These are phyloP conservation scores for Circinella minor DNA, from an alignment of 371 early-diverging fungal genomes.

Conservation along the genomic window DNA sequence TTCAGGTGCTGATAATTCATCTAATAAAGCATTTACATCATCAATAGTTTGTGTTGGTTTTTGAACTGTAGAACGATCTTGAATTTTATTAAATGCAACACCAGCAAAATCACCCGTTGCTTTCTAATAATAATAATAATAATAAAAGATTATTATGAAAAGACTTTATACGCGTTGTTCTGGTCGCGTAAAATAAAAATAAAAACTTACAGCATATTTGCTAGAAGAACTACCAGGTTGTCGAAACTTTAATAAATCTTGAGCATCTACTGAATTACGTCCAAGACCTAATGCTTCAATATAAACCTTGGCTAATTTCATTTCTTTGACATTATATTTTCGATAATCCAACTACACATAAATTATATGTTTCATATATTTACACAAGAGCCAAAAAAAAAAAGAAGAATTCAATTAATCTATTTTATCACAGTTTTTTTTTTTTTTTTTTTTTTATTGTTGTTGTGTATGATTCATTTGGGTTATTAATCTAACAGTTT, in stretches of 20 bases:
- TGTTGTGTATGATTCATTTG: too few species aligned
- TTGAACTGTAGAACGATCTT: constrained; percentile 44
- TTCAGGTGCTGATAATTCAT: constrained; percentile 35
- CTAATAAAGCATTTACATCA: constrained; percentile 51
- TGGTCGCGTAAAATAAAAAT: not conserved
- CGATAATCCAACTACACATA: constrained; percentile 62
- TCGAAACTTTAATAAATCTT: constrained; percentile 64
- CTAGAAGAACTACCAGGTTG: constrained; percentile 35
- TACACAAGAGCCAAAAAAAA: not conserved
- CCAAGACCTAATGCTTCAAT: constrained; percentile 61
- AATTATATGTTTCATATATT: too few species aligned
- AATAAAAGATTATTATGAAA: too few species aligned
- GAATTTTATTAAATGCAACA: constrained; percentile 52
- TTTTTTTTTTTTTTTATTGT: too few species aligned
- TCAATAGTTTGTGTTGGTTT: constrained; percentile 46
- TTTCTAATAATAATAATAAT: too few species aligned
- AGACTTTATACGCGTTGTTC: too few species aligned
- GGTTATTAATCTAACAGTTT: not conserved
- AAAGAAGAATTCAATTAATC: too few species aligned
- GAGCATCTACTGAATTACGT: constrained; percentile 55
- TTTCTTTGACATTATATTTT: constrained; percentile 73
- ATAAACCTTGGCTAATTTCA: constrained; percentile 66
- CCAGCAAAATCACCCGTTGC: constrained; percentile 57
- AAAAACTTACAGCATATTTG: constrained; percentile 34
- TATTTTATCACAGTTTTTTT: not conserved